phyloP scores from a whole-genome alignment of 805 yeast genomes.

The Saccharomycopsis selenospora region DNA sequence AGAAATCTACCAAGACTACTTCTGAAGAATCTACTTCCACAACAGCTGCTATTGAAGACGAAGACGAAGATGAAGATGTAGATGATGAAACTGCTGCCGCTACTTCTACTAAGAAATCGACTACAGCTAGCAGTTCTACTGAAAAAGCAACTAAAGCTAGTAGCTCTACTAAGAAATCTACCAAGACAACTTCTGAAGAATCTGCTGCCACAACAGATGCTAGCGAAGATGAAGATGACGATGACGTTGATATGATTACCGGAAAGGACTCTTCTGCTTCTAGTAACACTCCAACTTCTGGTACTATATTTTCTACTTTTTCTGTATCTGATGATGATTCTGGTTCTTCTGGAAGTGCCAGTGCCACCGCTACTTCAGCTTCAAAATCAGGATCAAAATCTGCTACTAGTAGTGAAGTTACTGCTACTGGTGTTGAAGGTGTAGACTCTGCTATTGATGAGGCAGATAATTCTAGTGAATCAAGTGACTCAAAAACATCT shows the following conservation, averaged over 20 bases:
- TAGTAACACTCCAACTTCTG: too few relatives aligned
- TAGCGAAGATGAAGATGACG: background rate
- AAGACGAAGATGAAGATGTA: background rate
- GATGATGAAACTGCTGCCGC: background rate
- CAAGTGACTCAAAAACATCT: background rate
- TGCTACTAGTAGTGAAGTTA: too few relatives aligned
- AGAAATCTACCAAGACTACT: conserved; percentile 2
- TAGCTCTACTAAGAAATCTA: too few relatives aligned
- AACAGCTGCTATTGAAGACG: background rate
- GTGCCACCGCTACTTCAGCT: too few relatives aligned
- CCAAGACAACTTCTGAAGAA: background rate
- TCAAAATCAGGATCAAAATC: background rate
- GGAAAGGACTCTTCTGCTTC: too few relatives aligned
- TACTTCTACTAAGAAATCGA: background rate
- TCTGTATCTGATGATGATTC: too few relatives aligned
- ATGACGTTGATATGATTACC: too few relatives aligned
- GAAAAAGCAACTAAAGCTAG: background rate
- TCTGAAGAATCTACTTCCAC: background rate
- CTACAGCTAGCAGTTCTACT: background rate
- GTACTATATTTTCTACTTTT: too few relatives aligned
- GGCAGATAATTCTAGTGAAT: too few relatives aligned
- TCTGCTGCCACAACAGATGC: background rate
- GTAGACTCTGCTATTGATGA: too few relatives aligned
- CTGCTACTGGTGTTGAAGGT: too few relatives aligned
- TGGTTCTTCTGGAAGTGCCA: too few relatives aligned